Conservation (phyloP, 768 basidiomycete genomes). For the Mycena capillaripes region DNA sequence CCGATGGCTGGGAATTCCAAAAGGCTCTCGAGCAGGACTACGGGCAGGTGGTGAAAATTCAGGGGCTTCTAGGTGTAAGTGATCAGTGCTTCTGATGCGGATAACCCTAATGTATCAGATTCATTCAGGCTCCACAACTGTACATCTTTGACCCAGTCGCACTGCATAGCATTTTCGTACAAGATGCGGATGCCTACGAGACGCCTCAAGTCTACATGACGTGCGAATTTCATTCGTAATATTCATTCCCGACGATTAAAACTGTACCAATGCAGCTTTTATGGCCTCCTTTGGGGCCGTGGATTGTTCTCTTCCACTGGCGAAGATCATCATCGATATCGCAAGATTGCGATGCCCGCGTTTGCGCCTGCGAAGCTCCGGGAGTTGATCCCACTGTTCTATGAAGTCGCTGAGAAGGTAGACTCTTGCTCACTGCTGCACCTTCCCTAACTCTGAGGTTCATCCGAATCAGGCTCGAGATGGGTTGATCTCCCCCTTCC, state of each 20-base stretch:
- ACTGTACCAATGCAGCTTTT: not conserved
- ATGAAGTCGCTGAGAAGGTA: slow-evolving; percentile 10
- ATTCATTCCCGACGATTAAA: not conserved
- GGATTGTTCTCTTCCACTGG: not conserved
- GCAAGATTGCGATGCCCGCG: slow-evolving; percentile 8
- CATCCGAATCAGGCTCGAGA: slow-evolving; percentile 1
- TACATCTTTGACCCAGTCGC: slow-evolving; percentile 23
- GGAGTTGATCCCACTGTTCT: slow-evolving; percentile 7
- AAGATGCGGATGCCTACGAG: not conserved
- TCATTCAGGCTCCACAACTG: not conserved
- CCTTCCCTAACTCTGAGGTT: not conserved
- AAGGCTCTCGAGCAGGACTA: not conserved
- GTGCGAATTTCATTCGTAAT: not conserved
- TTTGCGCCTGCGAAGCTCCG: slow-evolving; percentile 1
- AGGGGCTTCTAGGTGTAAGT: not conserved
- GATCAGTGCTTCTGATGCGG: too few species aligned
- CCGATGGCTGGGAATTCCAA: slow-evolving; percentile 9
- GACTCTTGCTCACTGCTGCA: not conserved
- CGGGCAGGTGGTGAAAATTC: slow-evolving; percentile 14
- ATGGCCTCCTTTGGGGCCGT: not conserved
- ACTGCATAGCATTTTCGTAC: slow-evolving; percentile 9
- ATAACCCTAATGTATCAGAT: too few species aligned
- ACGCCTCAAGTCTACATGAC: not conserved
- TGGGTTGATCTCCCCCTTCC: not conserved
- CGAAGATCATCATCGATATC: not conserved